Evolutionary conservation across 805 yeast genomes (phyloP), one percentile per base, ranked within the genome.

Genomic region (Barnettozyma sp.): DNA sequence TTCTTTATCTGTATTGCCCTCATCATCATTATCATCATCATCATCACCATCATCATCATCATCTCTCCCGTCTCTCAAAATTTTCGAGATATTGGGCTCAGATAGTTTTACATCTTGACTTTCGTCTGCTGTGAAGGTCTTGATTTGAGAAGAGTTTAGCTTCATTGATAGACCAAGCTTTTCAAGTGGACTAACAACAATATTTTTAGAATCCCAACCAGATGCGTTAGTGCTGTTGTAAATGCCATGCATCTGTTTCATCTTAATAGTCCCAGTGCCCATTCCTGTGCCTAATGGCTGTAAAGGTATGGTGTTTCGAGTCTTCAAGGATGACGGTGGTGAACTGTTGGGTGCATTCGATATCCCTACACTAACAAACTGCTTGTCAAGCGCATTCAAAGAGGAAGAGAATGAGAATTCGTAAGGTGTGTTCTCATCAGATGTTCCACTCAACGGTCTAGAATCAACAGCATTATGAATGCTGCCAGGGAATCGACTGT

Each of bases 31-130:
- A 11, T 15, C 23, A 28, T 17, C 12, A n/a, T 17, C 11, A 15
- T 17, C 11, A 8, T 11, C 22, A 27, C 6, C 22, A 3, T 16
- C 14, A n/a, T 27, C 14, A 17, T n/a, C 26, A 15, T 7, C 35
- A 42, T 7, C 16, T 4, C 10, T 25, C 18, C 12, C 35, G 42
- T 27, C 40, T n/a, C n/a, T n/a, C n/a, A n/a, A n/a, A n/a, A n/a
- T n/a, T n/a, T n/a, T n/a, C n/a, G n/a, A n/a, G n/a, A n/a, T n/a
- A n/a, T n/a, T n/a, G n/a, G n/a, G n/a, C n/a, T n/a, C n/a, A n/a
- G n/a, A n/a, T n/a, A n/a, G n/a, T n/a, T n/a, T n/a, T n/a, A n/a
- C n/a, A n/a, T n/a, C n/a, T n/a, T n/a, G n/a, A n/a, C n/a, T n/a
- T n/a, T n/a, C n/a, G n/a, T n/a, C n/a, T n/a, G n/a, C n/a, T n/a